Evolutionary conservation across 2,329 filamentous ascomycete genomes (phyloP), one percentile per base, ranked within the genome.

Genomic region (Pseudogymnoascus sp.): DNA sequence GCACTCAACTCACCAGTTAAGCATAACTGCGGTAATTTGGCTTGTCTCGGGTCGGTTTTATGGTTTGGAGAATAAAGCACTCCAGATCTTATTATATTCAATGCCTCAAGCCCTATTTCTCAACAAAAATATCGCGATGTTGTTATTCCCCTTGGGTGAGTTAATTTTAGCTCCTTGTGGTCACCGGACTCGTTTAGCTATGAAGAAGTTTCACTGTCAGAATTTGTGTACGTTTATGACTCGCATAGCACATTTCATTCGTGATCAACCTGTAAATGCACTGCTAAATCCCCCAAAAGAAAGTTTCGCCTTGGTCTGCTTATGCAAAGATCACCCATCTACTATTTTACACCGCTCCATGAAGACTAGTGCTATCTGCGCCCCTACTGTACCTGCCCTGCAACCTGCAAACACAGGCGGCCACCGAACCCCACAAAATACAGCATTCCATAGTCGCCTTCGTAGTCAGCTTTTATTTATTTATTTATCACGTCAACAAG

Each of bases 151-250:
- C 28, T 54, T 54, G 4, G 47, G 28, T 54, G 47, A 54, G 47
- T 33, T 54, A 54, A 54, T 54, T 54, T 54, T 54, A 33, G 47
- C 28, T 54, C 47, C 28, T 54, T 54, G 28, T 54, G 47, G 47
- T 54, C 47, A 54, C 47, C 47, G 11, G 47, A 54, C 47, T 54
- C 47, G 47, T 54, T 54, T 54, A 54, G 47, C 28, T 14, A 35
- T 54, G 47, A 54, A 54, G 47, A 54, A 54, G 47, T 54, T 54
- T 54, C n/a, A 54, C 47, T 54, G 47, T 54, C 9, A 11, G 47
- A 33, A 12, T 54, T 54, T 54, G 47, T 54, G 47, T 54, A 54
- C 18, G 47, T 54, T 54, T 33, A 33, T 54, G 47, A 54, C 47
- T 54, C 47, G 47, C 28, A 54, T 54, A 54, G 47, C 47, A 54